Evolutionary conservation across 257 asterid genomes (phyloP).

Genomic region (Cordia subcordata): DNA sequence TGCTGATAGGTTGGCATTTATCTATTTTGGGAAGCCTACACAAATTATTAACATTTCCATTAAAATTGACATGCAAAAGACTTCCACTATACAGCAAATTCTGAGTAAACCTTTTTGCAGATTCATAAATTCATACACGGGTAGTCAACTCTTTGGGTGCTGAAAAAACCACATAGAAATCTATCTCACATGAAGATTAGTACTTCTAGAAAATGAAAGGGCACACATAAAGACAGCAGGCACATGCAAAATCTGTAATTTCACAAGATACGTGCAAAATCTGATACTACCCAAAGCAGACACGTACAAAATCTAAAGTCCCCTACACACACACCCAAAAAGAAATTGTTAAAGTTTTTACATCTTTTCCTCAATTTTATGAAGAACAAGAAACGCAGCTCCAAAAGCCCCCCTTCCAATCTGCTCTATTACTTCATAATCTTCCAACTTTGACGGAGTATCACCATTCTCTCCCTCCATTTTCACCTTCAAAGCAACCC

Average conservation of each 20-base stretch:
- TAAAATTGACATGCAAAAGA: not conserved
- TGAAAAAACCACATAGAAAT: too few species aligned
- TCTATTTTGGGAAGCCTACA: not conserved
- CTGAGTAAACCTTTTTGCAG: not conserved
- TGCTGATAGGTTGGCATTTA: not conserved
- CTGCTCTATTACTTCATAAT: conserved; percentile 75
- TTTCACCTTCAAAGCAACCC: conserved; percentile 25
- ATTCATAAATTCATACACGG: conserved; percentile 4
- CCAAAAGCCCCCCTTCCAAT: conserved; percentile 91
- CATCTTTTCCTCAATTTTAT: conserved; percentile 64
- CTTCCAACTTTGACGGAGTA: conserved; percentile 62
- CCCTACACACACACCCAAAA: conserved; percentile 9
- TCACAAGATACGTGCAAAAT: too few species aligned
- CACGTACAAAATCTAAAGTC: too few species aligned
- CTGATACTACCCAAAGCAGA: not conserved
- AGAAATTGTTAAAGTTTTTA: conserved; percentile 18
- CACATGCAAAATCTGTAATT: too few species aligned
- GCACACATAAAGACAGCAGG: not conserved
- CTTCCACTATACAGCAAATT: not conserved
- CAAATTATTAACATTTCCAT: too few species aligned
- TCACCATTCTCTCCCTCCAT: conserved; percentile 58
- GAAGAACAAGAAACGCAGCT: conserved; percentile 72
- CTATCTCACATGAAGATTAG: conserved; percentile 2
- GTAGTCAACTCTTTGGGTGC: not conserved
- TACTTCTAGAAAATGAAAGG: not conserved